Evolutionary conservation across 345 rosid species (phyloP), one percentile per base, ranked within the genome.

Genomic region (Hibiscus trionum): DNA sequence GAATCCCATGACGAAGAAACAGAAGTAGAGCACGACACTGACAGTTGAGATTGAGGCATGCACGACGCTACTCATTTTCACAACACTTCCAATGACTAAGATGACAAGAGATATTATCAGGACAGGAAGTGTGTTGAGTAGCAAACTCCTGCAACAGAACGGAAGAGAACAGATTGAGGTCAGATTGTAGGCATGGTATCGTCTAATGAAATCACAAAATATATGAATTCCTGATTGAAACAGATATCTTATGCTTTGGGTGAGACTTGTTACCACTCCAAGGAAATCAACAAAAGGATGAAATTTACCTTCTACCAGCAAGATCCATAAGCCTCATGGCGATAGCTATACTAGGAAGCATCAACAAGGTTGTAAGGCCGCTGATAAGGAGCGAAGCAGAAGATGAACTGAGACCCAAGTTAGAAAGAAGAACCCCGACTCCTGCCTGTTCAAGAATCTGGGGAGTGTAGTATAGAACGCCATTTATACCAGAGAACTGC

Each of bases 361-460:
- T 93, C 83, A 95, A 78, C 79, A 95, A 85, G 49, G 99, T 89
- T 56, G 94, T 91, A 49, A 95, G 33, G 64, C 85, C 97, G 77
- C 99, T 95, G 37, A 88, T 85, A 31, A 95, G 91, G 75, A 95
- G 83, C 21, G 96, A 89, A 55, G 96, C 77, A 42, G 98, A 95
- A 61, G 91, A 73, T 61, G 93, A 78, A 75, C 89, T 84, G 58
- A 95, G 75, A 73, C 89, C 96, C 81, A 95, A 4, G 84, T 88
- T 85, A 26, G 93, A 87, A 72, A 93, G 90, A 78, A 91, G 94
- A 84, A 86, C 75, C 16, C 98, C 97, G 0, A 88, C 97, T 59
- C 99, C 99, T 0, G 99, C 97, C 76, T 89, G 93, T 86, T 93
- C 91, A 15, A 95, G 91, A 83, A 95, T 92, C 85, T 93, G 98